Evolutionary conservation across 2,329 filamentous ascomycete genomes (phyloP), one percentile per base, ranked within the genome.

Genomic region (Phialophora tarda): DNA sequence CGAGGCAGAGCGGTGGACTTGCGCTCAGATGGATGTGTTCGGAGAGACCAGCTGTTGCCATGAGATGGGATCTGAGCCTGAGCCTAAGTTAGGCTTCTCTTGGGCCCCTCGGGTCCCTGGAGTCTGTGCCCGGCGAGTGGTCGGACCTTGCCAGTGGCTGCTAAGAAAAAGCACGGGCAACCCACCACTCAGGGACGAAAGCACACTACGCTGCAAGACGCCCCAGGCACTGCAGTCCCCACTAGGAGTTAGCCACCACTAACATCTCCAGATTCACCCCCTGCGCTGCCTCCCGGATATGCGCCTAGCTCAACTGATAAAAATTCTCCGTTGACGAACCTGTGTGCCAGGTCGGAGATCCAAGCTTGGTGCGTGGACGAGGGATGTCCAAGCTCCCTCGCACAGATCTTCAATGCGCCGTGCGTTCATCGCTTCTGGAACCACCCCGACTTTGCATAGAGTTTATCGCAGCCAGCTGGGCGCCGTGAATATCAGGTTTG

Each of bases 401-500:
- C 57, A 59, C 57, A 59, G 57, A 59, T 59, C 57, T 44, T n/a
- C 48, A 51, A 11, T 26, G 14, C 23, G 8, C 21, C 23, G 11
- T 51, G 24, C 21, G 21, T 17, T 51, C 21, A 51, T 51, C 48
- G 10, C 24, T 11, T 28, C 48, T 51, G 17, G 21, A 23, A 51
- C 23, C 8, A 51, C 48, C 24, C 23, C 21, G 10, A 12, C 48
- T 28, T 51, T 51, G 14, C 48, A 26, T 51, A 51, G 48, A 51
- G 48, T 51, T 51, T 26, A 23, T 26, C 12, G 14, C 21, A 17
- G 28, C 53, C 34, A 26, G 55, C 28, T 56, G 30, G 28, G n/a
- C 44, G 58, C 63, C 26, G 53, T 38, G 58, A 65, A 54, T 56
- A 61, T 65, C 58, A 65, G 63, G 58, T 65, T 61, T 65, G 32